These are phyloP conservation scores for Taxawa tesnikishii DNA, from an alignment of 2,329 filamentous ascomycete species.

Conservation along the genomic window DNA sequence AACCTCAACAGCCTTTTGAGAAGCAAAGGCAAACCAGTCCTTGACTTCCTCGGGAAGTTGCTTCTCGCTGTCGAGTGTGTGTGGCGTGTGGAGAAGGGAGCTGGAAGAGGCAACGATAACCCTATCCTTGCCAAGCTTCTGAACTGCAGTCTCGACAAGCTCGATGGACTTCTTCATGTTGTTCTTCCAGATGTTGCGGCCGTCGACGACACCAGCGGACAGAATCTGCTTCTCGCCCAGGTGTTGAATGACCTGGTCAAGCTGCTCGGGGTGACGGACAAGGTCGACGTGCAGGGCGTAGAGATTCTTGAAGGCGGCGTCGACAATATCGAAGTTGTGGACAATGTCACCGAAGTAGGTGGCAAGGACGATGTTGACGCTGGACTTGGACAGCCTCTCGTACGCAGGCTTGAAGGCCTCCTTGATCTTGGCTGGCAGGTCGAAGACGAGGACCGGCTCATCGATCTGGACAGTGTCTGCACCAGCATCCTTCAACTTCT, in stretches of 20 bases:
- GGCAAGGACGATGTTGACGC: constrained; percentile 78
- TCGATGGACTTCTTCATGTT: constrained; percentile 95
- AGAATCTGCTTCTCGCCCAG: constrained; percentile 82
- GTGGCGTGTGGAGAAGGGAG: constrained; percentile 95
- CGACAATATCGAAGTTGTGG: constrained; percentile 88
- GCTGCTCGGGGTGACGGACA: constrained; percentile 96
- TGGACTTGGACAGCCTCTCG: constrained; percentile 63
- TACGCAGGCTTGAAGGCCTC: constrained; percentile 96
- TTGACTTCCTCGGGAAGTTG: constrained; percentile 86
- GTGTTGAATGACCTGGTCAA: constrained; percentile 69
- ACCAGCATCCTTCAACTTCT: constrained; percentile 89
- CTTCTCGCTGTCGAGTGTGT: constrained; percentile 98
- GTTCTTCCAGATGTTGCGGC: constrained; percentile 99
- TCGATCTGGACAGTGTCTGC: constrained; percentile 97
- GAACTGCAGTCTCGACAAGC: constrained; percentile 74
- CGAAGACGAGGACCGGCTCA: constrained; percentile 92
- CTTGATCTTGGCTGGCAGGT: constrained; percentile 82
- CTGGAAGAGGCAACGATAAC: constrained; percentile 94
- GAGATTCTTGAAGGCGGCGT: constrained; percentile 55
- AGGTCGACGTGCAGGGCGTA: constrained; percentile 89
- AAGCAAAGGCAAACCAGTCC: constrained; percentile 98
- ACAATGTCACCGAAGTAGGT: constrained; percentile 99
- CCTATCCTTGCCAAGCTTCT: constrained; percentile 94
- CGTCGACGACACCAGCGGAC: constrained; percentile 93
- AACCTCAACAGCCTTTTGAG: constrained; percentile 86